Conservation (phyloP, 176 grass and related monocot genomes). For the barley (Hordeum vulgare) region MorexV3_pseudomolecules_assembly NC_058519.1:664883421-664883920, state of each 20-base stretch:
- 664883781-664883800: constrained; percentile 94
- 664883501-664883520: constrained; percentile 14
- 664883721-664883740: too few species aligned
- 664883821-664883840: constrained; percentile 89
- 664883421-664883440: constrained; percentile 98
- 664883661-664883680: too few species aligned
- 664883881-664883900: not conserved
- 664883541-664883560: not conserved
- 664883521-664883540: not conserved
- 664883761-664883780: not conserved
- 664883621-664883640: too few species aligned
- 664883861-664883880: not conserved
- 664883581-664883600: not conserved
- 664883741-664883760: too few species aligned
- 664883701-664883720: too few species aligned
- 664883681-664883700: too few species aligned
- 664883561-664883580: not conserved
- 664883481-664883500: constrained; percentile 85
- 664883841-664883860: constrained; percentile 69
- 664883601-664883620: too few species aligned
- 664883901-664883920: not conserved
- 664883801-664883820: constrained; percentile 95
- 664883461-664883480: constrained; percentile 91
- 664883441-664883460: constrained; percentile 98
- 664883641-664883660: too few species aligned